phyloP scores from a whole-genome alignment of 2,329 filamentous ascomycete species.

The Rhynchosporium agropyri region DNA sequence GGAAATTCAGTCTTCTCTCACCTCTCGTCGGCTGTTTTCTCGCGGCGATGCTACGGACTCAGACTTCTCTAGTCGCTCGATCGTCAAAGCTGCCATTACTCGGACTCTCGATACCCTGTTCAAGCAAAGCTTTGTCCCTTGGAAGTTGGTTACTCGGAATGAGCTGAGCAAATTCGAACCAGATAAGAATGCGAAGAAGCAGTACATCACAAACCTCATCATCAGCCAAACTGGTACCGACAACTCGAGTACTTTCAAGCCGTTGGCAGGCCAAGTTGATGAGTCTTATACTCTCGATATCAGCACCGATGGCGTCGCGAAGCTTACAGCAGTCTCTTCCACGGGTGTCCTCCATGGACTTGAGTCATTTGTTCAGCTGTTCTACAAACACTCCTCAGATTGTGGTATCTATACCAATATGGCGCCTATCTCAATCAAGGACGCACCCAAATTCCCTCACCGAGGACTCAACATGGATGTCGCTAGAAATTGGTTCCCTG shows the following conservation, averaged over 20 bases:
- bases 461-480: slow-evolving; percentile 82
- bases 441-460: slow-evolving; percentile 74
- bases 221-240: slow-evolving; percentile 64
- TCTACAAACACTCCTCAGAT: slow-evolving; percentile 68
- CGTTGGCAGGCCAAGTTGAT: slow-evolving; percentile 65
- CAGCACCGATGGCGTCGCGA: slow-evolving; percentile 58
- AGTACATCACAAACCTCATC: slow-evolving; percentile 59
- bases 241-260: slow-evolving; percentile 57
- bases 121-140: slow-evolving; percentile 70
- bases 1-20: slow-evolving; percentile 29
- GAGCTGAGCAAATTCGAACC: slow-evolving; percentile 65
- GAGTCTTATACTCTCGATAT: slow-evolving; percentile 75
- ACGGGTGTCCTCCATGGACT: slow-evolving; percentile 73
- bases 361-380: slow-evolving; percentile 77
- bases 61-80: slow-evolving; percentile 48
- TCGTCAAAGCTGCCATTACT: slow-evolving; percentile 59
- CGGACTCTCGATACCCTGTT: slow-evolving; percentile 67
- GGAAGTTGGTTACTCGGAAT: slow-evolving; percentile 72
- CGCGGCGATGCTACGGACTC: slow-evolving; percentile 1
- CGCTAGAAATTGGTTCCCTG: slow-evolving; percentile 62
- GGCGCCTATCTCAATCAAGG: slow-evolving; percentile 72
- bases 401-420: slow-evolving; percentile 65
- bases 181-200: slow-evolving; percentile 46
- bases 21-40: background rate
- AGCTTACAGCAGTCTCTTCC: slow-evolving; percentile 66